These are phyloP conservation scores for Tranzscheliella williamsii DNA, from an alignment of 1,284 basidiomycete species.

Conservation along the genomic window DNA sequence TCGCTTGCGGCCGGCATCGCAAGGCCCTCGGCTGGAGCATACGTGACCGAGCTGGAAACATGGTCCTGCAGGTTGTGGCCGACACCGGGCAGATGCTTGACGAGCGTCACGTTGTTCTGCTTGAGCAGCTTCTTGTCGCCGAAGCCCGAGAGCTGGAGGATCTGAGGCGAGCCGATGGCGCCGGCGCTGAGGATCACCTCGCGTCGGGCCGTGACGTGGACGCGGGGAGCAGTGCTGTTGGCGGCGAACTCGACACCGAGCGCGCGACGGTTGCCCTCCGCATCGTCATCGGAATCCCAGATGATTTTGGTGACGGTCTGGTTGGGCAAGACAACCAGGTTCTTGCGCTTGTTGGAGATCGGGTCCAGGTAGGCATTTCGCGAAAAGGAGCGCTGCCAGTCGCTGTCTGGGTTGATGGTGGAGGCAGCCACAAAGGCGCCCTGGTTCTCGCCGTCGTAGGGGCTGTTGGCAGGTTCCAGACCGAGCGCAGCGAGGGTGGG, in stretches of 20 bases:
- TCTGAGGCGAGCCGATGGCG: slow-evolving; percentile 63
- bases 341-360: slow-evolving; percentile 30
- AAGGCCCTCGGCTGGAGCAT: slow-evolving; percentile 23
- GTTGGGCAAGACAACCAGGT: slow-evolving; percentile 51
- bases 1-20: slow-evolving; percentile 21
- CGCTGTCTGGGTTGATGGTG: slow-evolving; percentile 36
- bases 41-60: slow-evolving; percentile 33
- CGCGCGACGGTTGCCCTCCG: slow-evolving; percentile 25
- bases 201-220: slow-evolving; percentile 44
- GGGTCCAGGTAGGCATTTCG: slow-evolving; percentile 51
- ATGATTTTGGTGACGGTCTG: slow-evolving; percentile 44
- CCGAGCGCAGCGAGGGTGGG: slow-evolving; percentile 21
- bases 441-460: slow-evolving; percentile 45
- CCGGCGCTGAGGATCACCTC: slow-evolving; percentile 56
- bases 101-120: slow-evolving; percentile 62
- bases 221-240: slow-evolving; percentile 7
- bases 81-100: slow-evolving; percentile 65
- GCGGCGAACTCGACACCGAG: slow-evolving; percentile 46
- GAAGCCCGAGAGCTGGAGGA: slow-evolving; percentile 66
- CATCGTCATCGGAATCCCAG: slow-evolving; percentile 18
- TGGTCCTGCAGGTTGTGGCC: slow-evolving; percentile 68
- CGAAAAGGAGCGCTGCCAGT: slow-evolving; percentile 45
- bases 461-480: slow-evolving; percentile 12
- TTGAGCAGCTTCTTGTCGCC: slow-evolving; percentile 63
- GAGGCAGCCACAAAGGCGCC: slow-evolving; percentile 45